These are phyloP conservation scores for Alternaria ventricosa DNA, from an alignment of 2,329 filamentous ascomycete species.

Conservation along the genomic window DNA sequence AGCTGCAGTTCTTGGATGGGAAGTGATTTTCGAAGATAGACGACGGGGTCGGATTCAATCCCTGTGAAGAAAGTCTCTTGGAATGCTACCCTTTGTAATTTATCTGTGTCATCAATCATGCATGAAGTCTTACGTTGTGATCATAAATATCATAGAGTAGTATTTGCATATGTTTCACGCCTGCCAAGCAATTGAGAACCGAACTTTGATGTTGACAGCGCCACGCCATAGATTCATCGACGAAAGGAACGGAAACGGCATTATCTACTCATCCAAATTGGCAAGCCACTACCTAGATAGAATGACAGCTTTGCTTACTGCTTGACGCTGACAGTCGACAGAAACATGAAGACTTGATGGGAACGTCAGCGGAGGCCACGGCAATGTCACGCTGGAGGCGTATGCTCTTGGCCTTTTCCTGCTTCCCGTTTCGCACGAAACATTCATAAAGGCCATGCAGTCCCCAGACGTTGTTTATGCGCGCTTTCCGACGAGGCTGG, in stretches of 20 bases:
- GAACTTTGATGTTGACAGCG: not conserved
- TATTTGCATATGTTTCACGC: not conserved
- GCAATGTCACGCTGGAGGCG: not conserved
- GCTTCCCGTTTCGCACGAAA: not conserved
- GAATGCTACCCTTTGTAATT: not conserved
- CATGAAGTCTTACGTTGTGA: not conserved
- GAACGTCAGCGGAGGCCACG: not conserved
- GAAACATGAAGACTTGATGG: not conserved
- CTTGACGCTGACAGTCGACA: not conserved
- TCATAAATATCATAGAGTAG: not conserved
- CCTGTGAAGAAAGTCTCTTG: not conserved
- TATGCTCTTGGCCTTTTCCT: not conserved
- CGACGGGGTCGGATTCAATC: not conserved
- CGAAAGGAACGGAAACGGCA: not conserved
- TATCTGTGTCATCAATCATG: not conserved
- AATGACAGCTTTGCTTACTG: not conserved
- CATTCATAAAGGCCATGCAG: constrained; percentile 6
- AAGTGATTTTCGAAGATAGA: not conserved
- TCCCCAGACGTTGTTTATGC: constrained; percentile 5
- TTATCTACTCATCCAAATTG: not conserved
- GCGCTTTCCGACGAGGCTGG: not conserved
- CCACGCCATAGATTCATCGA: not conserved
- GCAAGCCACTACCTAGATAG: not conserved
- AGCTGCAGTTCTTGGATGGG: not conserved
- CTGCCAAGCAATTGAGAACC: not conserved